These are phyloP conservation scores for Kingdonia uniflora DNA, from an alignment of 164 flowering plant genomes.

Conservation along the genomic window DNA sequence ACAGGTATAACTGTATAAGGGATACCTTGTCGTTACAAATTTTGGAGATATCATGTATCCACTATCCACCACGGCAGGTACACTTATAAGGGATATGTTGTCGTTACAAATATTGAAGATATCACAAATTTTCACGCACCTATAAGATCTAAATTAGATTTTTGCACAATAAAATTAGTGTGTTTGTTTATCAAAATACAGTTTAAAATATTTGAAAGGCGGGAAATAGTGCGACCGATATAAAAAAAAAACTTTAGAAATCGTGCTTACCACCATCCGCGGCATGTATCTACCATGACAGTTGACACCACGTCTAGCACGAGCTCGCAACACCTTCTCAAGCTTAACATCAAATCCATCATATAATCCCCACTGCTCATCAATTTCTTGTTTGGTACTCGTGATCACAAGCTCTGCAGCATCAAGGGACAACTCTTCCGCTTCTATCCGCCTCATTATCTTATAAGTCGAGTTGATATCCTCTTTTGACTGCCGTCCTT, in stretches of 20 bases:
- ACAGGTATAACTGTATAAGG: no score
- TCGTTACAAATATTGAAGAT: no score
- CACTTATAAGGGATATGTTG: no score
- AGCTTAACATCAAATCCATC: slow-evolving; percentile 86
- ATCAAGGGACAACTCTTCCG: slow-evolving; percentile 13
- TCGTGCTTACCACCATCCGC: slow-evolving; percentile 57
- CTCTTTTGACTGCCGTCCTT: slow-evolving; percentile 70
- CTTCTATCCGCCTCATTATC: slow-evolving; percentile 9
- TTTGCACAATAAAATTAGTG: no score
- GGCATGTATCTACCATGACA: slow-evolving; percentile 84
- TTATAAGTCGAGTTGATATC: slow-evolving; percentile 49
- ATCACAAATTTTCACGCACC: no score
- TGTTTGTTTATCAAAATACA: no score
- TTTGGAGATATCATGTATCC: no score
- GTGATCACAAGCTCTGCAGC: slow-evolving; percentile 82
- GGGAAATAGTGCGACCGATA: no score
- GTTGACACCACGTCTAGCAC: slow-evolving; percentile 59
- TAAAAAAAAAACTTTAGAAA: background rate
- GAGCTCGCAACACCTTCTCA: slow-evolving; percentile 68
- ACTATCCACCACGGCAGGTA: no score
- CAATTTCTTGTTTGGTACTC: slow-evolving; percentile 77
- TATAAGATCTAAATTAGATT: no score
- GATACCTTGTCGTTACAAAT: no score
- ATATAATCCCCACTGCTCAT: slow-evolving; percentile 78
- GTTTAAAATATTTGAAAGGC: no score